phyloP scores from a whole-genome alignment of 805 yeast species.

The Danielia reshetovae region DNA sequence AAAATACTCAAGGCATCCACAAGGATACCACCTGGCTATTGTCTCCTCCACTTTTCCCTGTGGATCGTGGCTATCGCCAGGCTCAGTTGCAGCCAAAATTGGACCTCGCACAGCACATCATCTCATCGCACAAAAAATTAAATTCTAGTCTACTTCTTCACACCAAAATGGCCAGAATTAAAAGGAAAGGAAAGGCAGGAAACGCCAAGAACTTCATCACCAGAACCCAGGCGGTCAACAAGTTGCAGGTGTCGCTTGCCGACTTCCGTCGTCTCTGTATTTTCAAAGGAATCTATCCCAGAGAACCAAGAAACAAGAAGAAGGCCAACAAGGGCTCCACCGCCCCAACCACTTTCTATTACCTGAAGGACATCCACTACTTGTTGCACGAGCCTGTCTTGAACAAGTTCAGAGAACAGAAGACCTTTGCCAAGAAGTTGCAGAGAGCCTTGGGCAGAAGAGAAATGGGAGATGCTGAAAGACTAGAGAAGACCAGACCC shows the following conservation, averaged over 20 bases:
- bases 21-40: too few species aligned
- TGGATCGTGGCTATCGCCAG: too few species aligned
- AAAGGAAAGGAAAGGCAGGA: conserved; percentile 81
- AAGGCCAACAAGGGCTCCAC: conserved; percentile 98
- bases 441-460: conserved; percentile 89
- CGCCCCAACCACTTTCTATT: conserved; percentile 92
- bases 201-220: conserved; percentile 91
- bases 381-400: conserved; percentile 92
- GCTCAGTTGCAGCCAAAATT: too few species aligned
- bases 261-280: conserved; percentile 97
- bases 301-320: conserved; percentile 93
- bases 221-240: conserved; percentile 90
- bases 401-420: conserved; percentile 89
- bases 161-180: conserved; percentile 59
- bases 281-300: conserved; percentile 95
- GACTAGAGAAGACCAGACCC: conserved; percentile 76
- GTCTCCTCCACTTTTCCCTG: too few species aligned
- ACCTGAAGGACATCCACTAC: conserved; percentile 90
- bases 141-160: conserved; percentile 1
- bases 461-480: conserved; percentile 84
- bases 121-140: conserved; percentile 11
- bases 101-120: too few species aligned
- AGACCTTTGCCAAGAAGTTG: conserved; percentile 87
- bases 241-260: conserved; percentile 87
- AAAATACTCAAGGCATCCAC: too few species aligned